These are phyloP conservation scores for Neurospora africana DNA, from an alignment of 495 filamentous ascomycete species.

Conservation along the genomic window DNA sequence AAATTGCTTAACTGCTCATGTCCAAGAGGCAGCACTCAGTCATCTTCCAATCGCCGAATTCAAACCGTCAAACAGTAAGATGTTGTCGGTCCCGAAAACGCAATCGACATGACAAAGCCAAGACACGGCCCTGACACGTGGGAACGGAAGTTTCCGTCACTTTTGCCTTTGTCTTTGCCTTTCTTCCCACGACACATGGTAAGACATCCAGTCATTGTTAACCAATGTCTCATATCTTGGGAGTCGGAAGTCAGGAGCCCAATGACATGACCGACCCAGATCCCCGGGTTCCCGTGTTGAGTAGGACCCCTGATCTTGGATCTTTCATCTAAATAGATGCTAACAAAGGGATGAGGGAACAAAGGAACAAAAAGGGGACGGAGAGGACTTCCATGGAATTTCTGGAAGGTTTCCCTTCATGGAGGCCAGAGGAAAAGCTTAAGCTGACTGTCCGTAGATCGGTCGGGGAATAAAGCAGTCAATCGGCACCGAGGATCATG, in stretches of 20 bases:
- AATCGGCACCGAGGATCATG: neutral
- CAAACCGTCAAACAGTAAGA: too few relatives aligned
- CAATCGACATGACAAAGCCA: too few relatives aligned
- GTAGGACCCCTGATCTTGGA: neutral
- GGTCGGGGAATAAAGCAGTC: neutral
- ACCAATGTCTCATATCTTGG: neutral
- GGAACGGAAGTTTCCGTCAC: too few relatives aligned
- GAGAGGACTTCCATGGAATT: neutral
- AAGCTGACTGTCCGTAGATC: neutral
- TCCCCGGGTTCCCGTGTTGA: neutral
- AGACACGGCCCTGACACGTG: too few relatives aligned
- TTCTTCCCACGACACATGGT: too few relatives aligned
- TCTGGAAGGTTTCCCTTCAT: neutral
- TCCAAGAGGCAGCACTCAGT: too few relatives aligned
- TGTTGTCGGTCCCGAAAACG: too few relatives aligned
- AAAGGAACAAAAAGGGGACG: conserved; percentile 1
- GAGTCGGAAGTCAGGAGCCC: neutral
- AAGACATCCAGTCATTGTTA: neutral
- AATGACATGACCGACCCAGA: neutral
- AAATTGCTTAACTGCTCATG: too few relatives aligned
- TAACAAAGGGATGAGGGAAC: neutral
- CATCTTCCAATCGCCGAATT: too few relatives aligned
- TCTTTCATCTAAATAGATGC: neutral
- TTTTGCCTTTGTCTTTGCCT: too few relatives aligned
- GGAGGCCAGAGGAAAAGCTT: neutral